These are phyloP conservation scores for Annona cherimola DNA, from an alignment of 164 flowering plant species.

Conservation along the genomic window DNA sequence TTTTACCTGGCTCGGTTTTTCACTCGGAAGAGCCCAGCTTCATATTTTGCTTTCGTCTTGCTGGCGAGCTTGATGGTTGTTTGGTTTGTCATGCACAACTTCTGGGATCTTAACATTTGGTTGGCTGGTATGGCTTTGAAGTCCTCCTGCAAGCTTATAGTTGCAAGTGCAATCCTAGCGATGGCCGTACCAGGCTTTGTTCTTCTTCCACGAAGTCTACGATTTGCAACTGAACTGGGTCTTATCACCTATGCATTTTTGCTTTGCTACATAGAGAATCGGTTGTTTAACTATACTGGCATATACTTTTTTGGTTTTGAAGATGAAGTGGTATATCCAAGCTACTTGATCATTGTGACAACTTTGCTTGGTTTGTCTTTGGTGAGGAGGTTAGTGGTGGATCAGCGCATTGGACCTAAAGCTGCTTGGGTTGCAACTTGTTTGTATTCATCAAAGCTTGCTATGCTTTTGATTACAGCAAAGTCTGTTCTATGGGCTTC, in stretches of 20 bases:
- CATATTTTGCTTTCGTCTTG: slow-evolving; percentile 78
- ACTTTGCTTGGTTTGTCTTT: slow-evolving; percentile 76
- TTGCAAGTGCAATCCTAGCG: slow-evolving; percentile 68
- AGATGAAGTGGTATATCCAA: slow-evolving; percentile 95
- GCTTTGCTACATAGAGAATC: slow-evolving; percentile 75
- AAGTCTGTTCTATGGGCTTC: slow-evolving; percentile 79
- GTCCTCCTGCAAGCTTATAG: slow-evolving; percentile 84
- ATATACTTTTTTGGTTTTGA: slow-evolving; percentile 82
- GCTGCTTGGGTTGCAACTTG: slow-evolving; percentile 85
- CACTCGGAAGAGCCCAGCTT: slow-evolving; percentile 75
- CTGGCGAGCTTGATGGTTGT: slow-evolving; percentile 82
- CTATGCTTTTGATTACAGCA: slow-evolving; percentile 80
- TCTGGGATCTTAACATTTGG: slow-evolving; percentile 98
- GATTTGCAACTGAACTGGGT: slow-evolving; percentile 65
- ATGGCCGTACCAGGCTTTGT: slow-evolving; percentile 90
- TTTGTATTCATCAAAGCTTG: slow-evolving; percentile 75
- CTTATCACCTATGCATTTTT: slow-evolving; percentile 76
- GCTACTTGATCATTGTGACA: slow-evolving; percentile 89
- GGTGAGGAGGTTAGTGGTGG: slow-evolving; percentile 72
- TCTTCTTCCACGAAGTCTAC: slow-evolving; percentile 67
- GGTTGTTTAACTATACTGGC: slow-evolving; percentile 69
- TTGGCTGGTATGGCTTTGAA: slow-evolving; percentile 92
- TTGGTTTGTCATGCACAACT: slow-evolving; percentile 94
- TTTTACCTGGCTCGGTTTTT: slow-evolving; percentile 85
- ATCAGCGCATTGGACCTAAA: slow-evolving; percentile 71